Evolutionary conservation across 352 stramenopile genomes (phyloP).

Genomic region (Aphanomyces invadans): DNA sequence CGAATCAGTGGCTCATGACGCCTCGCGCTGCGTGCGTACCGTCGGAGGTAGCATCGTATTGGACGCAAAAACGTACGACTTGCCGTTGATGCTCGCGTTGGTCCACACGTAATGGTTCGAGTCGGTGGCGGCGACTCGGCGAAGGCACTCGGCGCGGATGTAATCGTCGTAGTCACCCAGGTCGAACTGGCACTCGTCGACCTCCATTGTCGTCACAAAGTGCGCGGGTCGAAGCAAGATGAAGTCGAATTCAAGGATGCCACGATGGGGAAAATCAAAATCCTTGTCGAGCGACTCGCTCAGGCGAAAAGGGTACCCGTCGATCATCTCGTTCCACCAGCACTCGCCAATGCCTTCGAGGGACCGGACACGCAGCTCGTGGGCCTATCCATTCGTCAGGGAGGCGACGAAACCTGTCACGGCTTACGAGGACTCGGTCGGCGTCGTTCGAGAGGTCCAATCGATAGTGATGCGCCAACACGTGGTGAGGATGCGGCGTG

Average conservation of each 20-base stretch:
- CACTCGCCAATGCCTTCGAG: constrained; percentile 20
- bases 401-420: not conserved
- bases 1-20: not conserved
- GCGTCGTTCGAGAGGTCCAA: constrained; percentile 6
- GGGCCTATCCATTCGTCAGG: not conserved
- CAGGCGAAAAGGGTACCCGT: constrained; percentile 20
- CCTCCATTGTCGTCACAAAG: constrained; percentile 3
- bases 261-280: constrained; percentile 14
- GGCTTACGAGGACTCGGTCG: constrained; percentile 6
- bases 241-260: constrained; percentile 20
- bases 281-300: not conserved
- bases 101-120: constrained; percentile 20
- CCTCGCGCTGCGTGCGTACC: constrained; percentile 4
- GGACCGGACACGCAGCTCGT: constrained; percentile 11
- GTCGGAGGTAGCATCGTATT: constrained; percentile 14
- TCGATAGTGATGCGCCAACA: constrained; percentile 14
- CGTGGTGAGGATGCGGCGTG: constrained; percentile 18
- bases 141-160: constrained; percentile 12
- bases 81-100: constrained; percentile 1
- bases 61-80: not conserved
- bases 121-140: not conserved
- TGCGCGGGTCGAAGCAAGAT: constrained; percentile 19
- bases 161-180: constrained; percentile 11
- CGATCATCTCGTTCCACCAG: constrained; percentile 25
- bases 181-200: constrained; percentile 1